A percentile compares a stretch with the other conserved stretches of the same genome.
These are phyloP conservation scores for Sphagnum magellanicum DNA, from an alignment of 228 moss, liverwort and hornwort species.

Conservation along the genomic window DNA sequence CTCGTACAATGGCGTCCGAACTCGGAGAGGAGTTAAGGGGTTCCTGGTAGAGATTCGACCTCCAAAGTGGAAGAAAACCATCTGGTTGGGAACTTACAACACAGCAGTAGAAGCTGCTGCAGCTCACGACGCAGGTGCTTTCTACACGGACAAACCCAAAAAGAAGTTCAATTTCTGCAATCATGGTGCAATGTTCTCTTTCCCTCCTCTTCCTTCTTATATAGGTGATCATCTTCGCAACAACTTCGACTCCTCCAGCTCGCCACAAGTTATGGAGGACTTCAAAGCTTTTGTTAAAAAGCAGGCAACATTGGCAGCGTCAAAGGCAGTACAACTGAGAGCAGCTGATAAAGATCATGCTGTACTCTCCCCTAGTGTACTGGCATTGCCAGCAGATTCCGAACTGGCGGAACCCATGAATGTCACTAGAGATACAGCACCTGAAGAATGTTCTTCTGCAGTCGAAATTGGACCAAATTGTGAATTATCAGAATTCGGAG, in stretches of 20 bases:
- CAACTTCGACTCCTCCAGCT: slow-evolving; percentile 6
- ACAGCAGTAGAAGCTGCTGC: slow-evolving; percentile 27
- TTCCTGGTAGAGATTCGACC: slow-evolving; percentile 33
- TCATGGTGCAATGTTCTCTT: not conserved
- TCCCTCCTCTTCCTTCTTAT: slow-evolving; percentile 12
- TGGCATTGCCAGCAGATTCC: no score
- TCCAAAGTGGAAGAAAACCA: slow-evolving; percentile 34
- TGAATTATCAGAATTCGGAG: no score
- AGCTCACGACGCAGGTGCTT: slow-evolving; percentile 35
- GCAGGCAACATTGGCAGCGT: slow-evolving; percentile 12
- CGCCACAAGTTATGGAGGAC: not conserved
- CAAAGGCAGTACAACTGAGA: no score
- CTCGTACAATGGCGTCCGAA: slow-evolving; percentile 24
- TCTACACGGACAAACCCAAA: slow-evolving; percentile 38
- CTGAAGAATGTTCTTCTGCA: no score
- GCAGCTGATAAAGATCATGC: no score
- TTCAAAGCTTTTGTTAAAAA: slow-evolving; percentile 35
- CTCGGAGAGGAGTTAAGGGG: slow-evolving; percentile 28
- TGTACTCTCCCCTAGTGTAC: no score
- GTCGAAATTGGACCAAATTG: no score
- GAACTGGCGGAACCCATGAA: no score
- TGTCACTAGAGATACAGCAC: no score
- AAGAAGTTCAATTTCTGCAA: slow-evolving; percentile 15
- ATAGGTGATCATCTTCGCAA: slow-evolving; percentile 1
- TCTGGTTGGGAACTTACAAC: slow-evolving; percentile 39